phyloP scores from a whole-genome alignment of 2,329 filamentous ascomycete species.

The Hirsutella rhossiliensis region DNA sequence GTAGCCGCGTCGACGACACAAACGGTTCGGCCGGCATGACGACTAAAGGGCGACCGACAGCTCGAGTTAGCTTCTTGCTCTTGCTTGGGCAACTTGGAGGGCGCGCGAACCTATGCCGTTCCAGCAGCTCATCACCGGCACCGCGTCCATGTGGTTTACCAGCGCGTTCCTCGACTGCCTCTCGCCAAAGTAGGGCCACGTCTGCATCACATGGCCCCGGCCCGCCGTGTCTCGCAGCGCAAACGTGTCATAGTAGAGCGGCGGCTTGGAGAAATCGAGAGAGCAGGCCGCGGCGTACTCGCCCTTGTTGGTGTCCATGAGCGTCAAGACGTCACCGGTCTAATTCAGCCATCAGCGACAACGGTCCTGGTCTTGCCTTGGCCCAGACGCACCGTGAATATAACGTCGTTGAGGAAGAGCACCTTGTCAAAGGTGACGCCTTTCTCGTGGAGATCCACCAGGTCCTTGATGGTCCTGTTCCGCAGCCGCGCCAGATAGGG shows the following conservation, averaged over 20 bases:
- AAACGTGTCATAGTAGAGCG: conserved; percentile 50
- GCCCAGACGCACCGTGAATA: conserved; percentile 36
- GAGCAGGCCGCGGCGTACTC: conserved; percentile 51
- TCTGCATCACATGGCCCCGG: conserved; percentile 35
- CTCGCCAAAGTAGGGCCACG: conserved; percentile 48
- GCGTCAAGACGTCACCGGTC: conserved; percentile 40
- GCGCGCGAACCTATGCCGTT: conserved; percentile 26
- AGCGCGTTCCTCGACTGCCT: conserved; percentile 39
- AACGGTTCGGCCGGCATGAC: conserved; percentile 44
- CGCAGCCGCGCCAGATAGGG: conserved; percentile 54
- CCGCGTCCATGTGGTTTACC: conserved; percentile 31
- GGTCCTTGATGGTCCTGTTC: conserved; percentile 49
- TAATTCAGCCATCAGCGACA: conserved; percentile 15
- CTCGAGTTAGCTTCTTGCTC: not conserved
- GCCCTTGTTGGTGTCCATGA: conserved; percentile 45
- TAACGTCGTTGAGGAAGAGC: conserved; percentile 51
- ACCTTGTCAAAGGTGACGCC: conserved; percentile 45
- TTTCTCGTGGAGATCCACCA: conserved; percentile 35
- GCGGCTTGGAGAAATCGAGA: conserved; percentile 43
- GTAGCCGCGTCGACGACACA: conserved; percentile 30
- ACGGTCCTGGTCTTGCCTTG: no score
- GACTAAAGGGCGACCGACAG: conserved; percentile 12
- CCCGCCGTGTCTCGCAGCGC: conserved; percentile 43
- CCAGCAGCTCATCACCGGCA: conserved; percentile 33
- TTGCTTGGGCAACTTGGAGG: not conserved